Conservation (phyloP, 1,284 basidiomycete species). For the Pseudozyma tsukubaensis region DNA sequence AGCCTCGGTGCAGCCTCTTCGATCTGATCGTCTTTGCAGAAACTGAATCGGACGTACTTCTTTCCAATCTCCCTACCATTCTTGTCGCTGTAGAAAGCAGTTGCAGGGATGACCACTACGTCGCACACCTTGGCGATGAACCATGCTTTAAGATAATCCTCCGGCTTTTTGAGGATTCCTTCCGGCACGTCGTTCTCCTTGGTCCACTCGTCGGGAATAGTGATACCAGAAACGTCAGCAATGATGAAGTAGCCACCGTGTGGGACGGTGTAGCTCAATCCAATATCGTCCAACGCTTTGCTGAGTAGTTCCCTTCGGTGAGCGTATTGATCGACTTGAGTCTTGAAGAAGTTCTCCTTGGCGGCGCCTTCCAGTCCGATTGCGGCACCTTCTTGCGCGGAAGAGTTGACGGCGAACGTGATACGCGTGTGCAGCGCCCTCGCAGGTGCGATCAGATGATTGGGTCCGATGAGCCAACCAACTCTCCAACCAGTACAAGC, state of each 20-base stretch:
- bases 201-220: constrained; percentile 84
- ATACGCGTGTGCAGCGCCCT: constrained; percentile 92
- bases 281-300: constrained; percentile 83
- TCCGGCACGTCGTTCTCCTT: constrained; percentile 83
- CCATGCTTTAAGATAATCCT: constrained; percentile 81
- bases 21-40: constrained; percentile 66
- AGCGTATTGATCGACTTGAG: constrained; percentile 81
- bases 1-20: constrained; percentile 55
- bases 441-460: constrained; percentile 84
- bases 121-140: constrained; percentile 66
- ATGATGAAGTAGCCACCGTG: constrained; percentile 64
- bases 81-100: constrained; percentile 62
- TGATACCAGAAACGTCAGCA: constrained; percentile 83
- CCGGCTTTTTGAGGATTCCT: constrained; percentile 80
- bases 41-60: constrained; percentile 62
- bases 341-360: constrained; percentile 81
- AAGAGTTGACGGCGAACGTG: constrained; percentile 92
- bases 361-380: constrained; percentile 77
- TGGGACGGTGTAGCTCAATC: constrained; percentile 77
- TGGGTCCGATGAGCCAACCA: constrained; percentile 92
- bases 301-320: constrained; percentile 82
- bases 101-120: constrained; percentile 65
- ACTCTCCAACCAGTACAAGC: constrained; percentile 98
- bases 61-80: constrained; percentile 45
- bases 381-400: constrained; percentile 76